Base-by-base conservation (phyloP, 257 asterid genomes). In the Gynochthodes officinalis region DNA sequence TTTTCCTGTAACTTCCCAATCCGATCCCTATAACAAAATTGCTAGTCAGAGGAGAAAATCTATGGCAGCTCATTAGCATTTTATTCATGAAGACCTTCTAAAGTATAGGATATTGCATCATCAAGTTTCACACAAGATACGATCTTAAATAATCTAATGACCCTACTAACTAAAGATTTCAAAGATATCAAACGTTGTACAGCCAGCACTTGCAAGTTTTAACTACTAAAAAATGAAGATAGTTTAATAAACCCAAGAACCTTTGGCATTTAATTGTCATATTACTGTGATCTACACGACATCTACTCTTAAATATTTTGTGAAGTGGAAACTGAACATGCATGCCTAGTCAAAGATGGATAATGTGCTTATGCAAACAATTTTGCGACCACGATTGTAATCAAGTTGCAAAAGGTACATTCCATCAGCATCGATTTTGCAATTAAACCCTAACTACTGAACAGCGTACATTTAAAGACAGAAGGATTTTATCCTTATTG, bases 401-500 rank as follows among this genome's bases (percentile, higher is more conserved):
- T 40, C 11, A 50, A 5, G n/a, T 19, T 64, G 49, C 40, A 11
- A 21, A 67, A 7, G 13, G 16, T n/a, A 75, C 19, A 1, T 2
- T 58, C 32, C 40, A 58, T 8, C 19, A 3, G 13, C 30, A 57
- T 16, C 6, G n/a, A 57, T 43, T 32, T 37, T 11, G 33, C 50
- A 10, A 30, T 21, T 32, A 12, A 42, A 33, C 33, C 68, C 35
- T 27, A 64, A 50, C 49, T 30, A 13, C 42, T 35, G 30, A 3
- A 35, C n/a, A n/a, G 25, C n/a, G 44, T 1, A 3, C 73, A 68
- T 69, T 69, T n/a, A 23, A 21, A 65, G 60, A 65, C 52, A 55
- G 18, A 67, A 40, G 15, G 27, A 60, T 23, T 63, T 62, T 18
- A n/a, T 11, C 39, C 33, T 12, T 62, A 50, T 4, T 10, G 43